Conservation (phyloP, 225 moss, liverwort and hornwort species). For the Straminergon stramineum region DNA sequence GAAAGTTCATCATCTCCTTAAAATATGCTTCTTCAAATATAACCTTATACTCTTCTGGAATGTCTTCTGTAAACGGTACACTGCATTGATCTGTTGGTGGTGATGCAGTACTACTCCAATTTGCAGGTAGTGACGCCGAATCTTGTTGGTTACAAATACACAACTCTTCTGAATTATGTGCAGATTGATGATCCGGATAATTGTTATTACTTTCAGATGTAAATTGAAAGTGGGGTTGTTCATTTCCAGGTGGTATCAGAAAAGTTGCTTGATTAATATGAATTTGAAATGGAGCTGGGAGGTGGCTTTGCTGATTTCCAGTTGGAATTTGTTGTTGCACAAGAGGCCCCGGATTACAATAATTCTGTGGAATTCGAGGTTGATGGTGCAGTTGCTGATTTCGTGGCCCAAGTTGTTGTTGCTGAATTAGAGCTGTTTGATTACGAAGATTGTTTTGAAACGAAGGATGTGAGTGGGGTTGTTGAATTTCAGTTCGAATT, state of each 20-base stretch:
- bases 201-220: neutral
- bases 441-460: neutral
- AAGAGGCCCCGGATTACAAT: no score
- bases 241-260: neutral
- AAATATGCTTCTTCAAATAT: neutral
- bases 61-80: no score
- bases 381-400: neutral
- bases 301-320: neutral
- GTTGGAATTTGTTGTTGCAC: neutral
- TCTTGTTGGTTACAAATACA: neutral
- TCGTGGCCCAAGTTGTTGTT: neutral
- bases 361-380: neutral
- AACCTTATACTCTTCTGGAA: neutral
- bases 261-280: neutral
- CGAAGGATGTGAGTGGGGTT: neutral
- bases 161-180: neutral
- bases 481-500: neutral
- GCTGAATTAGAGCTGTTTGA: neutral
- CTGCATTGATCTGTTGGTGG: neutral
- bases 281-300: neutral
- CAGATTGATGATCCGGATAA: neutral
- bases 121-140: neutral
- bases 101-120: neutral
- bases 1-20: neutral
- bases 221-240: neutral